phyloP scores from a whole-genome alignment of 73 alveolate species.

The Paramecium pentaurelia region DNA sequence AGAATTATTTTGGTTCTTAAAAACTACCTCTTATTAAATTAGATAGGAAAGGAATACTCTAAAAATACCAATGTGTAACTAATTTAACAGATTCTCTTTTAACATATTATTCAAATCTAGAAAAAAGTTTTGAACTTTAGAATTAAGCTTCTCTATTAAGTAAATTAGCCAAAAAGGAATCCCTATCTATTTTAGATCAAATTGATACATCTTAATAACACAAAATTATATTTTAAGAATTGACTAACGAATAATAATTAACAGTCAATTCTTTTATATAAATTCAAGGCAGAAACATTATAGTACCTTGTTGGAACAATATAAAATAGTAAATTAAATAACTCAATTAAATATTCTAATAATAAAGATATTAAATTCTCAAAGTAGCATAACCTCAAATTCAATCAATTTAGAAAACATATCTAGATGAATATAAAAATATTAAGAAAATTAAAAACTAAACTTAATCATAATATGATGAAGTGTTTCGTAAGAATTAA shows the following conservation, averaged over 20 bases:
- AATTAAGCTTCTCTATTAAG: background rate
- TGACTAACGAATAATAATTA: background rate
- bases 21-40: background rate
- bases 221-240: background rate
- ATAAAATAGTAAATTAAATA: background rate
- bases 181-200: background rate
- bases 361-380: background rate
- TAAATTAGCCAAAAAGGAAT: background rate
- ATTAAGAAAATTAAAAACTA: background rate
- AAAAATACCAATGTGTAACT: background rate
- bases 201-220: background rate
- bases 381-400: slow-evolving; percentile 14
- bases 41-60: background rate
- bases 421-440: slow-evolving; percentile 13
- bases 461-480: background rate
- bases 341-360: background rate
- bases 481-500: background rate
- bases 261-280: background rate
- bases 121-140: background rate
- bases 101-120: background rate
- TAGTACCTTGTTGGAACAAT: background rate
- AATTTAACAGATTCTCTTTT: background rate
- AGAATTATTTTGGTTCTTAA: background rate
- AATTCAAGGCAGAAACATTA: background rate
- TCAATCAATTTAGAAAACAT: background rate